Evolutionary conservation across 1,139 yeast species (phyloP).

Genomic region (Hanseniaspora uvarum): DNA sequence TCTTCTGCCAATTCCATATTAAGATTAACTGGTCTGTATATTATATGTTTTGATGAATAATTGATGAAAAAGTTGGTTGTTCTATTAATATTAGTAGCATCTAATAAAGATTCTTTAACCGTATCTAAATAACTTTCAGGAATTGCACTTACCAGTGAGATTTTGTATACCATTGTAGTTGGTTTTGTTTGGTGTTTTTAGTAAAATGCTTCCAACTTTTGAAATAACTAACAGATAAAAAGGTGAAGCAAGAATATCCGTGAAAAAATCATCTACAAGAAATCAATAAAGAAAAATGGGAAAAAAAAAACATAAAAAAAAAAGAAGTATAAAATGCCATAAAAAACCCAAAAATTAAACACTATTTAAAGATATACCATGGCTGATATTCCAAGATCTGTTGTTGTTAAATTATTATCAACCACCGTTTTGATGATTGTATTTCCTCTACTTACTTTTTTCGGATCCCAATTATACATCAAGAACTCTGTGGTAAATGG

Average conservation of each 20-base stretch:
- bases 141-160: constrained; percentile 31
- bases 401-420: constrained; percentile 55
- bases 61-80: constrained; percentile 3
- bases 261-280: neutral
- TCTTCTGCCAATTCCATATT: constrained; percentile 19
- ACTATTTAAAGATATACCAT: constrained; percentile 26
- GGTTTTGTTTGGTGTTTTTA: neutral
- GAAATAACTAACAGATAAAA: neutral
- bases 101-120: neutral
- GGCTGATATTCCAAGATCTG: constrained; percentile 17
- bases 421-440: constrained; percentile 85
- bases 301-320: too few species aligned
- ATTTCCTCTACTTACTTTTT: constrained; percentile 67
- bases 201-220: neutral
- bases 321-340: neutral
- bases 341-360: neutral
- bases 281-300: neutral
- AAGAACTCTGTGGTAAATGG: constrained; percentile 69
- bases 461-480: constrained; percentile 46
- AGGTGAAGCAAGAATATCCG: neutral
- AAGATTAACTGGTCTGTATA: constrained; percentile 40
- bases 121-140: neutral
- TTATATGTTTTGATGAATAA: constrained; percentile 1
- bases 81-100: neutral
- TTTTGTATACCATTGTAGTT: constrained; percentile 33